Conservation (phyloP, 371 early-diverging fungal genomes). For the Mortierella sp. region DNA sequence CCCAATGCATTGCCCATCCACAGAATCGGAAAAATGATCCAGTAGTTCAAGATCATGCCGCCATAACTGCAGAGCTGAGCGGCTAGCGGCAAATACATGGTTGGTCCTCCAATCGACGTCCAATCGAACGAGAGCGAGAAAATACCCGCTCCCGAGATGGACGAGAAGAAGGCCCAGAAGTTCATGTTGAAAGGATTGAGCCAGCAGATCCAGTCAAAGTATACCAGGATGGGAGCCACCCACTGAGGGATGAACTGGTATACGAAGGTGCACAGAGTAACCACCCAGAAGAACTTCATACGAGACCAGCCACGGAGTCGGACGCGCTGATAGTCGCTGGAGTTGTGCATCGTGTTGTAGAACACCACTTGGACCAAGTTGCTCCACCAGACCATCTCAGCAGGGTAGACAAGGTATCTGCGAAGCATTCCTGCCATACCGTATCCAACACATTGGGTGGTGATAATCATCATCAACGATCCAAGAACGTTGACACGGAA, state of each 20-base stretch:
- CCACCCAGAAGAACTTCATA: conserved; percentile 55
- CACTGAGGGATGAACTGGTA: conserved; percentile 70
- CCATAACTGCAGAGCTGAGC: conserved; percentile 32
- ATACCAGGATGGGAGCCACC: conserved; percentile 63
- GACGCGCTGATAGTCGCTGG: conserved; percentile 25
- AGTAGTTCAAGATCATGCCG: conserved; percentile 73
- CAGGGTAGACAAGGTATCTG: conserved; percentile 51
- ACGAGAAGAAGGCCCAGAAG: conserved; percentile 41
- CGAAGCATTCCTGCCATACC: conserved; percentile 59
- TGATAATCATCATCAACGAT: conserved; percentile 62
- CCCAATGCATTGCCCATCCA: conserved; percentile 74
- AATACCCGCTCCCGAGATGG: conserved; percentile 69
- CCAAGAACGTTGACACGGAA: conserved; percentile 58
- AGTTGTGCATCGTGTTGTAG: conserved; percentile 53
- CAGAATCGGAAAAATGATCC: conserved; percentile 74
- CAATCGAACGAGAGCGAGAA: conserved; percentile 78
- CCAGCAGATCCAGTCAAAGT: conserved; percentile 72
- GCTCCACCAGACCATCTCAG: conserved; percentile 54
- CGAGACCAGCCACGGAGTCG: conserved; percentile 33
- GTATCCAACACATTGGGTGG: conserved; percentile 56
- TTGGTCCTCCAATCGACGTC: conserved; percentile 65
- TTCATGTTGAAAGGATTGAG: conserved; percentile 56
- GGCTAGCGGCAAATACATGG: conserved; percentile 29
- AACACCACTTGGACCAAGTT: conserved; percentile 46
- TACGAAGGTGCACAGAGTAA: conserved; percentile 55